Base-by-base conservation (phyloP, 1,284 basidiomycete genomes). In the Meira miltonrushii region DNA sequence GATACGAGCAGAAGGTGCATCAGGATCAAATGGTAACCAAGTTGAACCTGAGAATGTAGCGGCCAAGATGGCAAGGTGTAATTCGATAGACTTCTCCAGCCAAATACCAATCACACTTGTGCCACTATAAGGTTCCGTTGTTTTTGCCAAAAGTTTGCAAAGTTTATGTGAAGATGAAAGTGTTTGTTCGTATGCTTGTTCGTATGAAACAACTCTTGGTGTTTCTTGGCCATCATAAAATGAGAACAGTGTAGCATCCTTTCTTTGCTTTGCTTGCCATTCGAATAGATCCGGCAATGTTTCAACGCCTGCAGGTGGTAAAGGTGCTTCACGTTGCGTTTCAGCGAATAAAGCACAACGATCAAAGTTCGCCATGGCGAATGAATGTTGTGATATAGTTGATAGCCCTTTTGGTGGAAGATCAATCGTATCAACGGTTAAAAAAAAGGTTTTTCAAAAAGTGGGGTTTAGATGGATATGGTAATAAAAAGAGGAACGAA, bases 21-120 rank as follows among this genome's bases (percentile, higher is more conserved):
- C 57, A 17, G 54, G 21, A 33, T 59, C 57, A 21, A 59, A 59
- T 2, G 57, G 57, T 37, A 59, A 37, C 57, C 57, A 59, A 9
- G 50, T 54, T 10, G 57, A 48, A 28, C 57, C 57, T 17, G 23
- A 12, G 19, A 21, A 44, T 11, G 52, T 55, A 8, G 57, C 25
- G 6, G 50, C 12, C 11, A 55, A 43, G 33, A 59, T 44, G 21
- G 53, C 25, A 28, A 59, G 49, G 17, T 13, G 39, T n/a, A 59
- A 46, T 38, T 55, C 52, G 10, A 55, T 40, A 6, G 43, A 40
- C 46, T 55, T 54, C 17, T 59, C 57, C 4, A 59, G 44, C 57
- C 57, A 59, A 10, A 59, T 39, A 5, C 28, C 57, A 13, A 59
- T 54, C 12, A 57, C 55, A 13, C 28, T 33, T 33, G 28, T 33